These are phyloP conservation scores for Myrmaecium sp. DNA, from an alignment of 2,329 filamentous ascomycete species.

Conservation along the genomic window DNA sequence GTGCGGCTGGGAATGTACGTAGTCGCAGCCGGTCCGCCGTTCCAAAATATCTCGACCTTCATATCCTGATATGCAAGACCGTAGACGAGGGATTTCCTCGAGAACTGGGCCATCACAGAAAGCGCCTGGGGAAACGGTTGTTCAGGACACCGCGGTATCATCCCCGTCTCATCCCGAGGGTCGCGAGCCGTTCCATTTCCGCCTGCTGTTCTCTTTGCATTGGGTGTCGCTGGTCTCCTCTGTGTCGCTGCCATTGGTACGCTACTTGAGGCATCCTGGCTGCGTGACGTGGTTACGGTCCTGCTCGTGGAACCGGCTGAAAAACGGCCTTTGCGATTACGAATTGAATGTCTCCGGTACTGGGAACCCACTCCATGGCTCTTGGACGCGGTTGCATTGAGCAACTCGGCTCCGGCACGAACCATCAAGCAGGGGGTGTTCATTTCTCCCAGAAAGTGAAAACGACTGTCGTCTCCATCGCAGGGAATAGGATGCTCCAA, in stretches of 20 bases:
- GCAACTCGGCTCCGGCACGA: conserved; percentile 7
- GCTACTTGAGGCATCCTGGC: background rate
- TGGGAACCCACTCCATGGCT: background rate
- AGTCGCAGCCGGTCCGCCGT: conserved; percentile 25
- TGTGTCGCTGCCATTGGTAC: background rate
- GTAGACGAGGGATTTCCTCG: conserved; percentile 13
- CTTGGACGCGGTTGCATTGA: conserved; percentile 1
- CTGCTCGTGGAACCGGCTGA: conserved; percentile 1
- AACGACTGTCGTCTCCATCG: conserved; percentile 9
- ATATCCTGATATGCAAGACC: conserved; percentile 14
- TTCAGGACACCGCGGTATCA: background rate
- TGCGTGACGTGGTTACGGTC: background rate
- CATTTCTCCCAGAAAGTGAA: conserved; percentile 11
- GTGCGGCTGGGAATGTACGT: conserved; percentile 9
- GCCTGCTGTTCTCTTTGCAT: background rate
- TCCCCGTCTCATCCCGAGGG: background rate
- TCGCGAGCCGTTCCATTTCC: background rate
- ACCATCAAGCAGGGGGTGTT: conserved; percentile 17
- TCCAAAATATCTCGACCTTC: conserved; percentile 32
- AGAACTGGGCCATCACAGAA: conserved; percentile 15
- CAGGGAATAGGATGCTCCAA: conserved; percentile 12
- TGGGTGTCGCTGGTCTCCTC: background rate
- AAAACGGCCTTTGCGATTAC: background rate
- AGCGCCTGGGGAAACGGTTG: conserved; percentile 10
- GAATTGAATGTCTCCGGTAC: background rate